Evolutionary conservation across 192 early-diverging fungal genomes (phyloP).

Genomic region (Pilobolus umbonatus): DNA sequence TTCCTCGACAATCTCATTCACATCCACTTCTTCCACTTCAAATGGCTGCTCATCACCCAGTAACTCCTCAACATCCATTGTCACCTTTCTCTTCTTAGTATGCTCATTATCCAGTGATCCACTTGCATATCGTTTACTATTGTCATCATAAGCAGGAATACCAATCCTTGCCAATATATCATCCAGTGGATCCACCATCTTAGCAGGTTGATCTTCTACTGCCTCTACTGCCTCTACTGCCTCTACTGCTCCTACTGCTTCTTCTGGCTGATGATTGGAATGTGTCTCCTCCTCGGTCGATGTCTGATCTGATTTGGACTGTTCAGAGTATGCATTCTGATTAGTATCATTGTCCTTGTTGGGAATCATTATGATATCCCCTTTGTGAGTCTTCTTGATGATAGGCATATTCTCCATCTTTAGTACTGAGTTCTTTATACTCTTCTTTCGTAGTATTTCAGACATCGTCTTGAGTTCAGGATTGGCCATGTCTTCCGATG

Average conservation of each 20-base stretch:
- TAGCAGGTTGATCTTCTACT: neutral
- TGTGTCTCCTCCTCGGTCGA: slow-evolving; percentile 9
- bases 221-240: neutral
- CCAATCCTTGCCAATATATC: slow-evolving; percentile 50
- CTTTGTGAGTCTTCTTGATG: slow-evolving; percentile 61
- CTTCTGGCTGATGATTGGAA: neutral
- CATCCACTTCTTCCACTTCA: slow-evolving; percentile 21
- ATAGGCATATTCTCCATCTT: slow-evolving; percentile 46
- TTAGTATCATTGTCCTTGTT: slow-evolving; percentile 12
- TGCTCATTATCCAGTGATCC: slow-evolving; percentile 31
- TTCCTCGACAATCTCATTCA: slow-evolving; percentile 8
- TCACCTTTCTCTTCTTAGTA: slow-evolving; percentile 27
- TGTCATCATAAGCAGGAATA: slow-evolving; percentile 31
- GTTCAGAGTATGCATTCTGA: slow-evolving; percentile 15
- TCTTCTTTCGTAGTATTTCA: slow-evolving; percentile 51
- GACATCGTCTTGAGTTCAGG: slow-evolving; percentile 59
- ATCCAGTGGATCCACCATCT: slow-evolving; percentile 38
- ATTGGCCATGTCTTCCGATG: slow-evolving; percentile 86
- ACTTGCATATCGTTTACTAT: slow-evolving; percentile 32
- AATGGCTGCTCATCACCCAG: slow-evolving; percentile 21
- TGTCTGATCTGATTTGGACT: too few relatives aligned
- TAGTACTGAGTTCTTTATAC: slow-evolving; percentile 51
- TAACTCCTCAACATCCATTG: slow-evolving; percentile 20
- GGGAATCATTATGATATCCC: slow-evolving; percentile 48
- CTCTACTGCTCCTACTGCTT: neutral